These are phyloP conservation scores for Teunomyces gatunensis DNA, from an alignment of 805 yeast species.

Conservation along the genomic window DNA sequence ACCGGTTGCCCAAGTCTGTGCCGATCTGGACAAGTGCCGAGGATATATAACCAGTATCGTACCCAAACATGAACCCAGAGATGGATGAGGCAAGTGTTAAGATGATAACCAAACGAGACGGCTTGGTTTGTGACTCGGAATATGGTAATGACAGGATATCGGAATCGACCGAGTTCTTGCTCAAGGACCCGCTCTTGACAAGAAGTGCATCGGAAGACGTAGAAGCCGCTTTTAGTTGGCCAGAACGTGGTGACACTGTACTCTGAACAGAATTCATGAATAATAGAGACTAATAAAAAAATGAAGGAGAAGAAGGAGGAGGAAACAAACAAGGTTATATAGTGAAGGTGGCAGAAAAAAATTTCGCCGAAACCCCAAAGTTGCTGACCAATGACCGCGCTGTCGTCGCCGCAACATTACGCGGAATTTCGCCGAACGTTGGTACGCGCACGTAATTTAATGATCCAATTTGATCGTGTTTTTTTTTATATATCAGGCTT, in stretches of 20 bases:
- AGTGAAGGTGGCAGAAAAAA: neutral
- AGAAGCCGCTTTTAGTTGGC: neutral
- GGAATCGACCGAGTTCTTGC: slow-evolving; percentile 2
- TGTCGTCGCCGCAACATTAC: neutral
- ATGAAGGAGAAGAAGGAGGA: neutral
- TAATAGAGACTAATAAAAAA: neutral
- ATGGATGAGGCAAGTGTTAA: slow-evolving; percentile 79
- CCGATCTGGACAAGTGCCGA: slow-evolving; percentile 87
- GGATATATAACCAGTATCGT: slow-evolving; percentile 96
- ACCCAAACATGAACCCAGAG: slow-evolving; percentile 96
- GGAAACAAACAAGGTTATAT: neutral
- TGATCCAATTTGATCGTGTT: too few relatives aligned
- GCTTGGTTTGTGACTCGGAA: slow-evolving; percentile 27
- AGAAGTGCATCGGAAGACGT: slow-evolving; percentile 1
- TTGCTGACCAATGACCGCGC: neutral
- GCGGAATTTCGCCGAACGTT: neutral
- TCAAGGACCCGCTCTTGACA: slow-evolving; percentile 1
- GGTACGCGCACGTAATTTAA: neutral
- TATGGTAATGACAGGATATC: neutral
- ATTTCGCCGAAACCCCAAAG: neutral
- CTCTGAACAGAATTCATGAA: neutral
- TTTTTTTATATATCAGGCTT: neutral
- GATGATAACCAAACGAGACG: slow-evolving; percentile 62
- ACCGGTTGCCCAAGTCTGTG: slow-evolving; percentile 56
- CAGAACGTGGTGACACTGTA: neutral